phyloP scores from a whole-genome alignment of 228 moss, liverwort and hornwort species.

The Sphagnum magellanicum region DNA sequence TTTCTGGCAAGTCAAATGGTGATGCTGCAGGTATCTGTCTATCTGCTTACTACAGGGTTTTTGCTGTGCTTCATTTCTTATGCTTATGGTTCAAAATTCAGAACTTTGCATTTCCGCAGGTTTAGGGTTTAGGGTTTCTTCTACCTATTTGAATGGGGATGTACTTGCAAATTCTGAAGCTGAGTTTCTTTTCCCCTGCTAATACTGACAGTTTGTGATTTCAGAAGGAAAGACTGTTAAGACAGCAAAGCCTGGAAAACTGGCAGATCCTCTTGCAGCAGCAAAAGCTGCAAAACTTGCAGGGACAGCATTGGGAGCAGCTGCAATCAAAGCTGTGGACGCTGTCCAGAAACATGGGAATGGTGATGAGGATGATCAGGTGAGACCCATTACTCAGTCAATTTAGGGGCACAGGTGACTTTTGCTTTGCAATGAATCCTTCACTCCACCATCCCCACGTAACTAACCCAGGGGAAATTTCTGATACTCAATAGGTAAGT shows the following conservation, averaged over 20 bases:
- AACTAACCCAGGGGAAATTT: too few relatives aligned
- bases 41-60: too few relatives aligned
- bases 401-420: too few relatives aligned
- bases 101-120: neutral
- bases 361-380: conserved; percentile 12
- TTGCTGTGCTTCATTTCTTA: neutral
- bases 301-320: conserved; percentile 14
- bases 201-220: neutral
- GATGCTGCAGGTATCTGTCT: conserved; percentile 21
- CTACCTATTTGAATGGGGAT: neutral
- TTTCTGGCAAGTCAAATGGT: conserved; percentile 47
- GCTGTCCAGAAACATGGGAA: conserved; percentile 20
- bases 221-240: conserved; percentile 26
- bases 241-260: conserved; percentile 14
- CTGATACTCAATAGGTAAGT: too few relatives aligned
- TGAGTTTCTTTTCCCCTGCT: neutral
- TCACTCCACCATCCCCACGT: too few relatives aligned
- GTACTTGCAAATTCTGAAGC: neutral
- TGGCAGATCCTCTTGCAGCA: neutral
- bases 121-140: neutral
- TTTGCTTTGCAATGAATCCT: too few relatives aligned
- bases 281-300: neutral
- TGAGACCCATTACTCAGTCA: too few relatives aligned
- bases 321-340: conserved; percentile 12
- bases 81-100: neutral